These are phyloP conservation scores for Pseudogymnoascus sp. DNA, from an alignment of 2,329 filamentous ascomycete species.

Conservation along the genomic window DNA sequence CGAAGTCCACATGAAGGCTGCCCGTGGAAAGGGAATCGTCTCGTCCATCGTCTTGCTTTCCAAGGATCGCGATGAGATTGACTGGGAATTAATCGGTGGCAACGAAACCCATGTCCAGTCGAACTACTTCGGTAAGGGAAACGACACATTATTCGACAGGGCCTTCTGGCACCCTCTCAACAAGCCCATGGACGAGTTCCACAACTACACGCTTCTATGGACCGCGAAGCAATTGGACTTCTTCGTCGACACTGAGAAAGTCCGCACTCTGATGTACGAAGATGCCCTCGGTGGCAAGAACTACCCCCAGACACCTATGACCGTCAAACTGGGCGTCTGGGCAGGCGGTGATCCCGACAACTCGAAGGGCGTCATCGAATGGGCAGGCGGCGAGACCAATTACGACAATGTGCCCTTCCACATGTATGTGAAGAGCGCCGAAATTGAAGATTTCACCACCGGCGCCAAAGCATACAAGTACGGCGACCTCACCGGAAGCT, in stretches of 20 bases:
- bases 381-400: constrained; percentile 64
- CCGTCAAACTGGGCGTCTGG: constrained; percentile 60
- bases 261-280: constrained; percentile 55
- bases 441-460: constrained; percentile 51
- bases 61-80: constrained; percentile 79
- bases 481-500: constrained; percentile 53
- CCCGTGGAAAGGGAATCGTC: constrained; percentile 67
- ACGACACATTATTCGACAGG: constrained; percentile 64
- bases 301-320: constrained; percentile 73
- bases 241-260: constrained; percentile 59
- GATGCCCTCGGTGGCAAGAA: constrained; percentile 55
- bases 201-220: constrained; percentile 70
- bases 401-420: constrained; percentile 60
- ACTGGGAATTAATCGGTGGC: constrained; percentile 74
- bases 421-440: constrained; percentile 63
- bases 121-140: constrained; percentile 73
- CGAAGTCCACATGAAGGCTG: constrained; percentile 71
- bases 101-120: constrained; percentile 57
- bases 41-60: constrained; percentile 78
- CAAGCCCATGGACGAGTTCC: constrained; percentile 50
- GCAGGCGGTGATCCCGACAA: constrained; percentile 52
- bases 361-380: constrained; percentile 52
- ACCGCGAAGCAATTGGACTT: constrained; percentile 59
- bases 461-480: constrained; percentile 59
- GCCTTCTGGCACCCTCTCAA: constrained; percentile 54